Evolutionary conservation across 2,329 filamentous ascomycete species (phyloP), one percentile per base, ranked within the genome.

Genomic region (Pseudovirgaria hyperparasitica): DNA sequence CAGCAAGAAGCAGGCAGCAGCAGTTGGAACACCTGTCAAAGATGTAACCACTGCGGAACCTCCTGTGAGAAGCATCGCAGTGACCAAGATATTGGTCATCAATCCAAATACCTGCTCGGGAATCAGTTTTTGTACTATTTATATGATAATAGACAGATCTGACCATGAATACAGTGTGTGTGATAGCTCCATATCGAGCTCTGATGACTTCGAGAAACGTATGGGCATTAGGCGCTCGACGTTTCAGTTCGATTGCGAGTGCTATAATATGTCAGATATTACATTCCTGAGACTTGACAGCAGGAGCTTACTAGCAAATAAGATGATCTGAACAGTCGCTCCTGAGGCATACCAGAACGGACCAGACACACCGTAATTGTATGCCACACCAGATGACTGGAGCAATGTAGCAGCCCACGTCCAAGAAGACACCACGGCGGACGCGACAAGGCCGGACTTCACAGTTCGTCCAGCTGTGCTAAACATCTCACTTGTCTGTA

Each of bases 401-500:
- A 90, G 63, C 2, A 87, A 62, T 0, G 82, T 90, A 13, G 82
- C 84, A 1, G 82, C 84, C 84, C 84, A 92, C 0, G 85, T 92
- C 85, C 86, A 93, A 5, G 78, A 85, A 10, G 79, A 86, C 4
- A 92, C 82, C n/a, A 93, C 85, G 10, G 84, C 85, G 5, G 82
- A 81, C 8, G 82, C 81, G 1, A 92, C 82, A 9, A 93, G 65
- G 22, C 85, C 86, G 6, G 82, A 85, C 49, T 92, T 93, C 39
- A 93, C 82, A 2, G 81, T 85, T 35, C 86, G 67, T 11, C 84
- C 84, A 26, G 85, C 85, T 0, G 85, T 92, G 37, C 70, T 85
- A 63, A 93, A 93, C 72, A 85, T 90, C 58, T 93, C 85, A 0
- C 80, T 86, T 0, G 86, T 93, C 52, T 92, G 84, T 3, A 86